These are phyloP conservation scores for Dianthus caryophyllus DNA, from an alignment of 148 eudicot genomes.

Conservation along the genomic window DNA sequence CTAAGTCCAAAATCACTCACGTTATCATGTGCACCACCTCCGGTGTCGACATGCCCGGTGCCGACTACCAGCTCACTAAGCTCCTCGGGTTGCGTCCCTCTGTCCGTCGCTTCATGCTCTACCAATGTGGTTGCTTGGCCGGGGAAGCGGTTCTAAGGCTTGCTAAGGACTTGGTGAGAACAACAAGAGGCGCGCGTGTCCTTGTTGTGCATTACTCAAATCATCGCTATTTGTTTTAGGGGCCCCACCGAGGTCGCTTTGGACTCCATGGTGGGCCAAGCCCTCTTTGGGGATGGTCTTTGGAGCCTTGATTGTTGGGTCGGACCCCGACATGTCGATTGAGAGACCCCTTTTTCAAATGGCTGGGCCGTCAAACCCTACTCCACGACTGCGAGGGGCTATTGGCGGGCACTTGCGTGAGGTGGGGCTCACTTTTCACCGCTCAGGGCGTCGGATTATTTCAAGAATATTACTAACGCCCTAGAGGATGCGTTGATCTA, in stretches of 20 bases:
- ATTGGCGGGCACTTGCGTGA: constrained; percentile 34
- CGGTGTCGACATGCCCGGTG: constrained; percentile 56
- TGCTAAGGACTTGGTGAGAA: constrained; percentile 33
- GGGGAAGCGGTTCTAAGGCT: constrained; percentile 25
- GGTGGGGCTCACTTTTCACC: constrained; percentile 34
- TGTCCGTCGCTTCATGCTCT: constrained; percentile 43
- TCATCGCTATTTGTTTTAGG: constrained; percentile 33
- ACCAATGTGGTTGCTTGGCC: constrained; percentile 42
- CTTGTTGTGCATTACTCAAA: constrained; percentile 31
- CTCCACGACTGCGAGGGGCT: constrained; percentile 31
- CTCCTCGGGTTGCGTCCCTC: constrained; percentile 48
- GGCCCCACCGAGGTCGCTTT: constrained; percentile 30
- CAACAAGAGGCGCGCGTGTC: constrained; percentile 26
- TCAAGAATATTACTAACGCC: constrained; percentile 27
- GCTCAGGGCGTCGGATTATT: constrained; percentile 25
- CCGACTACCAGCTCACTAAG: constrained; percentile 51
- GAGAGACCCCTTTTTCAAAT: constrained; percentile 25
- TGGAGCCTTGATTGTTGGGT: constrained; percentile 28
- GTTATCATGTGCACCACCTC: constrained; percentile 47
- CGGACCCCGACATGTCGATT: constrained; percentile 23
- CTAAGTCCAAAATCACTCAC: constrained; percentile 48
- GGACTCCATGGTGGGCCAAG: constrained; percentile 39
- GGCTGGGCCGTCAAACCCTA: constrained; percentile 28
- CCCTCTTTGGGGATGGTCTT: constrained; percentile 36
- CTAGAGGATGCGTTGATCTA: constrained; percentile 27